These are phyloP conservation scores for Neofusicoccum umdonicola DNA, from an alignment of 2,329 filamentous ascomycete species.

Conservation along the genomic window DNA sequence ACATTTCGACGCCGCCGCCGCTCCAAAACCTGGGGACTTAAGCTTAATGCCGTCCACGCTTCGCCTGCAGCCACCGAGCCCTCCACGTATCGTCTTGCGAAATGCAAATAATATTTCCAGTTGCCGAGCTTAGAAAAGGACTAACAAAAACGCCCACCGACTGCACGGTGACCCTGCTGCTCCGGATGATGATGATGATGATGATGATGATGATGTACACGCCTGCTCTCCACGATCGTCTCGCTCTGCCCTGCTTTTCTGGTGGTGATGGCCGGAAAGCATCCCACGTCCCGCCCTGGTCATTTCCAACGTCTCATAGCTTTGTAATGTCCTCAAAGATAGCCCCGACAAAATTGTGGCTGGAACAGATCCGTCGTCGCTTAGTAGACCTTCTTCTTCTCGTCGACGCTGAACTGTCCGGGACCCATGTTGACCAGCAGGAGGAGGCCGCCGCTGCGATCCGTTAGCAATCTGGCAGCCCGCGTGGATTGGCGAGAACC, in stretches of 20 bases:
- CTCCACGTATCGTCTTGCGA: not conserved
- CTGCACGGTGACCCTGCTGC: not conserved
- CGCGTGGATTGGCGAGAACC: not conserved
- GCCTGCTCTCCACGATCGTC: not conserved
- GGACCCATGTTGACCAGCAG: constrained; percentile 98
- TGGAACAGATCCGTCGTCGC: not conserved
- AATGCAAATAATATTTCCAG: not conserved
- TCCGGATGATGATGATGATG: constrained; percentile 8
- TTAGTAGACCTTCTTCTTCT: constrained; percentile 99
- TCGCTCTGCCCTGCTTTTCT: not conserved
- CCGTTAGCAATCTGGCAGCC: constrained; percentile 22
- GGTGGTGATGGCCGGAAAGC: not conserved
- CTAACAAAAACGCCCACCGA: constrained; percentile 9
- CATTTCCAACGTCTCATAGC: constrained; percentile 9
- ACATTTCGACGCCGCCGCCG: no score
- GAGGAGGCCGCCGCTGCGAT: constrained; percentile 73
- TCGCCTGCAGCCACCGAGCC: no score
- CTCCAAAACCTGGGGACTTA: not conserved
- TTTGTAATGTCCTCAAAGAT: not conserved
- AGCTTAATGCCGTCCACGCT: not conserved
- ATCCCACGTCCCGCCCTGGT: not conserved
- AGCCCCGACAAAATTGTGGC: not conserved
- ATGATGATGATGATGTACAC: constrained; percentile 13
- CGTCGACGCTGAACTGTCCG: constrained; percentile 95
- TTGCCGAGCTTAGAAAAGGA: not conserved